These are phyloP conservation scores for Fusarium bulbicola DNA, from an alignment of 2,329 filamentous ascomycete genomes.

Conservation along the genomic window DNA sequence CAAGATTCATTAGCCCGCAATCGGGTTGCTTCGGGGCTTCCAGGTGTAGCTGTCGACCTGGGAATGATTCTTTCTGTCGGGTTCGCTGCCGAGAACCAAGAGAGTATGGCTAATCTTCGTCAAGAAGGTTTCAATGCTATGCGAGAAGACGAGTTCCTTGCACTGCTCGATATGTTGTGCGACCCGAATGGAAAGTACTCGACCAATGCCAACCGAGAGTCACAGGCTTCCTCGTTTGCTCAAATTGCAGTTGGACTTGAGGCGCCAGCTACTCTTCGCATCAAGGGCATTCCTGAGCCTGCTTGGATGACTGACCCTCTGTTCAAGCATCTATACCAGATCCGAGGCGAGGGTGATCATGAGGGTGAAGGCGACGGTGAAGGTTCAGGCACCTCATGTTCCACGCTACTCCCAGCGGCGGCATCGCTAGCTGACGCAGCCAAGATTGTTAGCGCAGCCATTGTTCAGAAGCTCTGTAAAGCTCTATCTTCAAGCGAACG, in stretches of 20 bases:
- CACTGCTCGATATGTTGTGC: background rate
- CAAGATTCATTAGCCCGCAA: constrained; percentile 6
- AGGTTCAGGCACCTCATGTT: background rate
- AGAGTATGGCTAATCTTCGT: background rate
- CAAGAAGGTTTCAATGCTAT: background rate
- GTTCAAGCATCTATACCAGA: background rate
- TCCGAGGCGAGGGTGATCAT: background rate
- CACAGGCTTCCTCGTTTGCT: background rate
- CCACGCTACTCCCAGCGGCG: background rate
- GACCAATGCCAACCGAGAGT: background rate
- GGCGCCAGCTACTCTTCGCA: background rate
- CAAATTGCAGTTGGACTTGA: constrained; percentile 1
- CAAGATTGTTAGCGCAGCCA: background rate
- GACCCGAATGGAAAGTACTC: background rate
- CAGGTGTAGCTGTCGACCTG: constrained; percentile 59
- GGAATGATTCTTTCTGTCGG: constrained; percentile 61
- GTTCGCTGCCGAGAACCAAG: constrained; percentile 58
- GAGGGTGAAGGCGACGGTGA: background rate
- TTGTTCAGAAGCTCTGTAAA: background rate
- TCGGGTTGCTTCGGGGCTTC: background rate
- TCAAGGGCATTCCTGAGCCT: background rate
- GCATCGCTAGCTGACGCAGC: background rate
- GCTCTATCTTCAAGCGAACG: constrained; percentile 39
- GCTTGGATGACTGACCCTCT: background rate
- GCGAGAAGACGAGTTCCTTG: constrained; percentile 1